Evolutionary conservation across 1,284 basidiomycete species (phyloP), one percentile per base, ranked within the genome.

Genomic region (Meripilus lineatus): DNA sequence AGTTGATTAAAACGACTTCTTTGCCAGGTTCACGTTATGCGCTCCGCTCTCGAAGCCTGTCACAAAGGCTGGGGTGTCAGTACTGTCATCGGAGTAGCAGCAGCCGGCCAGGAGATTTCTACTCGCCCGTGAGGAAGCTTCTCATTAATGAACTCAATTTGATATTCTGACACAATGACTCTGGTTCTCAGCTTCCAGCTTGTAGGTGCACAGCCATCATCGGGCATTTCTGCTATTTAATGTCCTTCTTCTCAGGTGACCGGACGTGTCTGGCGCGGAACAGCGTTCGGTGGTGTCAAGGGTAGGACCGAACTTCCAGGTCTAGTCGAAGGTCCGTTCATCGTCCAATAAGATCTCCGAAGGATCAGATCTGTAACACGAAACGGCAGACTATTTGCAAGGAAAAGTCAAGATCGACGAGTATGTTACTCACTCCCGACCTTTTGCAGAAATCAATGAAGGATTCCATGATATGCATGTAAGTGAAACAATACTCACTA

Each of bases 61-160:
- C 96, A 99, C 71, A 99, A 99, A 66, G 93, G 93, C n/a, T 97
- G 93, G 93, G 95, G 96, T 61, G 85, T 97, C 32, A 92, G 84
- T 51, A 98, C 93, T 42, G 68, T 98, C 54, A 97, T 98, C 51
- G 96, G 91, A 53, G 92, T 95, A 32, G 92, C 92, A 5, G 89
- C 92, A 32, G 91, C 96, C n/a, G 96, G 96, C 5, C 85, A 96
- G 61, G 95, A 99, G 68, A 98, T 99, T 58, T 81, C 91, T 8
- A 99, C 96, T 38, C 78, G 96, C 50, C 95, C 95, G 78, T 92
- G 64, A 71, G 87, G 77, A 38, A n/a, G 30, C n/a, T 10, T 10
- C 3, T 38, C 18, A 22, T 15, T 32, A 42, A 14, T 1, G 20
- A 14, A 11, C n/a, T 35, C 33, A 35, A 17, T 18, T 8, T 8